phyloP scores from a whole-genome alignment of 2,329 filamentous ascomycete species.

The Phialemonium atrogriseum region DNA sequence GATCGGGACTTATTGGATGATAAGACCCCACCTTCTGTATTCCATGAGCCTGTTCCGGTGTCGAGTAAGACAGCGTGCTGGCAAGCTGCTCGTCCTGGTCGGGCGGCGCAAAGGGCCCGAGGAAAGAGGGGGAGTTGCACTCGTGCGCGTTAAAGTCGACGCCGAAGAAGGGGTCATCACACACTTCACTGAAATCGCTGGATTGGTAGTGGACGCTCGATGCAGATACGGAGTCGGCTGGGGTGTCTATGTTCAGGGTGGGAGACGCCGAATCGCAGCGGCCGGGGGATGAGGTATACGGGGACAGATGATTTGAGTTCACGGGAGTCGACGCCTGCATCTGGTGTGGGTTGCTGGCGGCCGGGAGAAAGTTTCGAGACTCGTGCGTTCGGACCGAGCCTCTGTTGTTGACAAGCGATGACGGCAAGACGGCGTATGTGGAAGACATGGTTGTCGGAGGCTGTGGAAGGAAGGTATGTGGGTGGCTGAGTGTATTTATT shows the following conservation, averaged over 20 bases:
- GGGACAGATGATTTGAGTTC: conserved; percentile 32
- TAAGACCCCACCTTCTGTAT: no score
- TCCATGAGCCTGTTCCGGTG: no score
- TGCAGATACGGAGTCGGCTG: conserved; percentile 39
- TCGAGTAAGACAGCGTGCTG: no score
- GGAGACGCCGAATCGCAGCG: conserved; percentile 32
- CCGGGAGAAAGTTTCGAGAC: conserved; percentile 10
- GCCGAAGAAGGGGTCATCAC: conserved; percentile 43
- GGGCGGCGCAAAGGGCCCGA: conserved; percentile 23
- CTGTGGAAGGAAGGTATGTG: conserved; percentile 7
- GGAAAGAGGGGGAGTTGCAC: conserved; percentile 34
- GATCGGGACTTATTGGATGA: conserved; percentile 43
- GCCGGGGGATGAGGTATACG: conserved; percentile 31
- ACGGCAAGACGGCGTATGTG: conserved; percentile 17
- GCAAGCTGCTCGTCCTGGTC: conserved; percentile 9
- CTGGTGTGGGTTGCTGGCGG: conserved; percentile 9
- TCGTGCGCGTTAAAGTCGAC: conserved; percentile 36
- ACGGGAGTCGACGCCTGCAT: conserved; percentile 20
- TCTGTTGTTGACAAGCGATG: conserved; percentile 14
- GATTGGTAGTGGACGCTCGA: conserved; percentile 37
- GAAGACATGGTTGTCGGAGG: conserved; percentile 20
- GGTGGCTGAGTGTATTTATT: conserved; percentile 9
- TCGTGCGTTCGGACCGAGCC: conserved; percentile 13
- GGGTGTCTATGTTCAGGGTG: conserved; percentile 31
- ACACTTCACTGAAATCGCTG: conserved; percentile 37